Evolutionary conservation across 257 asterid species (phyloP), one percentile per base, ranked within the genome.

Genomic region (Marsdenia floribunda): DNA sequence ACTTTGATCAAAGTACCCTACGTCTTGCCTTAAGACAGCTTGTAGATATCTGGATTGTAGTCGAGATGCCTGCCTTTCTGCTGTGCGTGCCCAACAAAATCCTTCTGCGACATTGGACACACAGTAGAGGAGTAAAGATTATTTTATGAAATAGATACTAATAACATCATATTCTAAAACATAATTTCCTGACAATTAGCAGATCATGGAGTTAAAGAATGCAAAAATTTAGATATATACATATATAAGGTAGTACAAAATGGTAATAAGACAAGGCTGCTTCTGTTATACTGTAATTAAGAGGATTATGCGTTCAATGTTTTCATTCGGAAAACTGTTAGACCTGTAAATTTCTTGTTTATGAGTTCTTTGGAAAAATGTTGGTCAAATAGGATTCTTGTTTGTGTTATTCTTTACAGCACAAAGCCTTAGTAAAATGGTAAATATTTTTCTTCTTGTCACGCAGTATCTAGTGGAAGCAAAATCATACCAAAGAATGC

Each of bases 81-180:
- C 80, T 2, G 80, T 50, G 22, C 76, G 71, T 70, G 80, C 80
- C 80, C 80, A 77, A 53, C 80, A 35, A n/a, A 77, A 71, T 37
- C 80, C 80, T 37, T 77, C 76, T 77, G 72, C 54, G 5, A 18
- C 3, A 53, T 57, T 29, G 33, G 35, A 1, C 33, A 44, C 72
- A 18, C 35, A 35, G 49, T 29, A 47, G 10, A 5, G 19, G 3
- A 13, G 58, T 46, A 47, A 29, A 13, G 10, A 26, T 19, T 24
- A 61, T 29, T 69, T 44, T 44, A 18, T 15, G 15, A 24, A 64
- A 29, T 12, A 0, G 5, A 21, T 52, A 14, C 58, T 52, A 52
- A 13, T 52, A 52, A 18, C 11, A 37, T 33, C 26, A 63, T 40
- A 66, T 66, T 42, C 11, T 18, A 40, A 66, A 37, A 7, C 71